Conservation (phyloP, 78 protist species). For the Dictyostelium purpureum region DNA sequence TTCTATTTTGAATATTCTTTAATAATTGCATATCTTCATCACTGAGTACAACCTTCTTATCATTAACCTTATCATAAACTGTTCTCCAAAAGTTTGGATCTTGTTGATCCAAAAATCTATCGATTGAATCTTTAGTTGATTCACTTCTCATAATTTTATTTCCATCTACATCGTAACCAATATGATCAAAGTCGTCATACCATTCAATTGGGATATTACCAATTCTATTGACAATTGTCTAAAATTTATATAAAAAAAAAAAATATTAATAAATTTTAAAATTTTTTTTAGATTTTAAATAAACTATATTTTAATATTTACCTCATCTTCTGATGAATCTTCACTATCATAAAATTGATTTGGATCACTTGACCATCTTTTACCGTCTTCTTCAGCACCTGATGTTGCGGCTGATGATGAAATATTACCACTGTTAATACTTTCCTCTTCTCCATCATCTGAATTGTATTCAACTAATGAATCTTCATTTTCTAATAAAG, state of each 20-base stretch:
- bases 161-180: slow-evolving; percentile 97
- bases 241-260: neutral
- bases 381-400: slow-evolving; percentile 15
- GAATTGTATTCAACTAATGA: slow-evolving; percentile 29
- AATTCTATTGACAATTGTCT: slow-evolving; percentile 82
- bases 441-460: slow-evolving; percentile 27
- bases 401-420: slow-evolving; percentile 10
- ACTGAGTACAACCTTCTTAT: slow-evolving; percentile 80
- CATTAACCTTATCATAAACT: slow-evolving; percentile 89
- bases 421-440: neutral
- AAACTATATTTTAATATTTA: neutral
- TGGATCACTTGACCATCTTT: slow-evolving; percentile 27
- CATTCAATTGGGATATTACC: slow-evolving; percentile 97
- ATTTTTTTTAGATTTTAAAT: neutral
- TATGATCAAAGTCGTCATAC: slow-evolving; percentile 96
- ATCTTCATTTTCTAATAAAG: slow-evolving; percentile 30
- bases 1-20: slow-evolving; percentile 75
- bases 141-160: slow-evolving; percentile 85
- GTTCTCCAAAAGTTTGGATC: slow-evolving; percentile 86
- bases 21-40: slow-evolving; percentile 89
- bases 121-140: slow-evolving; percentile 82
- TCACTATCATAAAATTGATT: slow-evolving; percentile 59
- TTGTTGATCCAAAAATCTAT: slow-evolving; percentile 76
- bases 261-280: neutral
- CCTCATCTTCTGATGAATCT: slow-evolving; percentile 81